phyloP scores from a whole-genome alignment of 495 filamentous ascomycete species.

The Tuber melanosporum region DNA sequence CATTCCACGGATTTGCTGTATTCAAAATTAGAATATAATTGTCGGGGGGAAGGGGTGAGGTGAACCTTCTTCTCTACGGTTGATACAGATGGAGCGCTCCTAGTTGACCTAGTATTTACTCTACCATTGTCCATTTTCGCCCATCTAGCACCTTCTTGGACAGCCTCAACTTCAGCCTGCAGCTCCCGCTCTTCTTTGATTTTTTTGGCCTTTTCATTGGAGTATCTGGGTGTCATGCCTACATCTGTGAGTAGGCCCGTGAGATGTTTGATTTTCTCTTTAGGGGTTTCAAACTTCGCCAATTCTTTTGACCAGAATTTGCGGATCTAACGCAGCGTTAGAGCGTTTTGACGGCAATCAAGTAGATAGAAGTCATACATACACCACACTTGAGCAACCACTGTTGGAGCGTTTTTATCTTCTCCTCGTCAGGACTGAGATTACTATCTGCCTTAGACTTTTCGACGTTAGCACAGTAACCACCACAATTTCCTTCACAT shows the following conservation, averaged over 20 bases:
- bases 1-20: constrained; percentile 15
- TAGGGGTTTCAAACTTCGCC: constrained; percentile 62
- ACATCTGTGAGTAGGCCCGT: constrained; percentile 66
- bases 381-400: constrained; percentile 81
- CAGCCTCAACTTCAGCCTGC: constrained; percentile 69
- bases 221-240: constrained; percentile 84
- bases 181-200: constrained; percentile 83
- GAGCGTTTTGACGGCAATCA: background rate
- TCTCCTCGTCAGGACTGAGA: constrained; percentile 60
- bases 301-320: constrained; percentile 88
- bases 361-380: constrained; percentile 5
- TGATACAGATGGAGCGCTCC: constrained; percentile 4
- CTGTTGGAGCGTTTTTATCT: constrained; percentile 85
- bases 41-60: background rate
- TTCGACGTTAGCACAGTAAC: constrained; percentile 10
- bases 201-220: constrained; percentile 69
- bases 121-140: constrained; percentile 46
- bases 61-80: constrained; percentile 11
- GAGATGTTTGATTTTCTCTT: constrained; percentile 77
- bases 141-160: constrained; percentile 76
- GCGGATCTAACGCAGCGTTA: constrained; percentile 50
- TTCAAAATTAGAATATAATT: background rate
- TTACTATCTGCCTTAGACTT: constrained; percentile 45
- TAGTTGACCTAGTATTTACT: constrained; percentile 27
- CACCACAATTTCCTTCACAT: background rate